Evolutionary conservation across 2,329 filamentous ascomycete species (phyloP), one percentile per base, ranked within the genome.

Genomic region (Fusarium sp.): DNA sequence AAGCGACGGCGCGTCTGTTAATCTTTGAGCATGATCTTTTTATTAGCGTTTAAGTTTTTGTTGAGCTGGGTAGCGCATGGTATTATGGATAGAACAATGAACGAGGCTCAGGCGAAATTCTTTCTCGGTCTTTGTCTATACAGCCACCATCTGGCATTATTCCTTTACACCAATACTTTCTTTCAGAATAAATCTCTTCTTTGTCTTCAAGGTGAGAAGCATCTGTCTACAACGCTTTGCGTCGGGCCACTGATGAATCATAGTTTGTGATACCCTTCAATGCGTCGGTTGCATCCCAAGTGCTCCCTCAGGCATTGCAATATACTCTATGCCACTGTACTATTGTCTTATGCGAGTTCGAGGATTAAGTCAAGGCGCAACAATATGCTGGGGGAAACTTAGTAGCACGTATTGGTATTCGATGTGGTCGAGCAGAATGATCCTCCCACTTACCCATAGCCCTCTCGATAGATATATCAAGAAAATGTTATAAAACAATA

Each of bases 1-100:
- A 75, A 71, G 54, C 65, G 78, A n/a, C 69, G 75, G 16, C 72
- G 76, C 18, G 72, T 79, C 21, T 72, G 77, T 23, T 80, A 55
- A 68, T 55, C 41, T 46, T 25, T 4, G 34, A 23, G 30, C 7
- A 20, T 34, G 20, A 27, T 18, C 21, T 47, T 43, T 45, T 21
- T 42, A 20, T 20, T 32, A 18, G 37, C 13, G 8, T 59, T 49
- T 48, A n/a, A 12, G 18, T 41, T 49, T 54, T 57, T 56, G 16
- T 63, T 61, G 55, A 23, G 4, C 21, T 48, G 20, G 20, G 20
- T 16, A 47, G 18, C 18, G 30, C 53, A 55, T 55, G 51, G 30
- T 42, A 27, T 61, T 43, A 25, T 55, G 37, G 12, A 63, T 56
- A 64, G 47, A 45, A 49, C 21, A 48, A 57, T 30, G 14, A 37